phyloP scores from a whole-genome alignment of 2,329 filamentous ascomycete species.

The Fusarium sp. region DNA sequence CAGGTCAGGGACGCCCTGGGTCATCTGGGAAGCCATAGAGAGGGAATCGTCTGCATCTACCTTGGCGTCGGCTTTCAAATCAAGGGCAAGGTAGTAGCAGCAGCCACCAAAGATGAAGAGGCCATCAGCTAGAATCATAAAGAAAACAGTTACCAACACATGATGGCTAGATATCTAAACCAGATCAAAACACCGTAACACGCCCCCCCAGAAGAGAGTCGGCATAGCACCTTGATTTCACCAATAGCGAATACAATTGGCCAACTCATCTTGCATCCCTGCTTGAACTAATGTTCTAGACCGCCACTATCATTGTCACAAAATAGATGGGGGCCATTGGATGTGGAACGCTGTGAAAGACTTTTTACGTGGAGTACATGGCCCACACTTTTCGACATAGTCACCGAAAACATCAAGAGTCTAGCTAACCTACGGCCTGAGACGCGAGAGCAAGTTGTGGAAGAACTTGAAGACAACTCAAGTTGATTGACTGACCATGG shows the following conservation, averaged over 20 bases:
- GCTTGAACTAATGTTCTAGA: neutral
- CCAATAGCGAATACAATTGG: neutral
- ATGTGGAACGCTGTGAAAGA: neutral
- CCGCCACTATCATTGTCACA: neutral
- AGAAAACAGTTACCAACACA: neutral
- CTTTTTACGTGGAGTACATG: neutral
- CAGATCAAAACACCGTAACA: neutral
- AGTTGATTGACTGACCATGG: neutral
- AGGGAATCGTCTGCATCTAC: neutral
- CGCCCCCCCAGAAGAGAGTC: neutral
- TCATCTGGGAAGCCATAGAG: neutral
- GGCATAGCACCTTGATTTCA: neutral
- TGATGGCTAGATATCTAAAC: neutral
- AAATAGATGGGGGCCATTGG: neutral
- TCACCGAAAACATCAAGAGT: neutral
- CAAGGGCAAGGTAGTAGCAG: neutral
- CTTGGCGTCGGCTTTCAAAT: neutral
- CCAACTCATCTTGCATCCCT: neutral
- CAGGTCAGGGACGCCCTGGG: neutral
- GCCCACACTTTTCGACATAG: neutral
- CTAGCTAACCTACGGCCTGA: neutral
- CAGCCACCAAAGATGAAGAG: neutral
- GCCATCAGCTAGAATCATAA: neutral
- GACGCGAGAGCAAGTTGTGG: neutral
- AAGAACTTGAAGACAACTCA: neutral